Percentiles rank a stretch among this genome's conserved stretches.
Conservation (phyloP, 768 basidiomycete species). For the Sutorius australiensis region DNA sequence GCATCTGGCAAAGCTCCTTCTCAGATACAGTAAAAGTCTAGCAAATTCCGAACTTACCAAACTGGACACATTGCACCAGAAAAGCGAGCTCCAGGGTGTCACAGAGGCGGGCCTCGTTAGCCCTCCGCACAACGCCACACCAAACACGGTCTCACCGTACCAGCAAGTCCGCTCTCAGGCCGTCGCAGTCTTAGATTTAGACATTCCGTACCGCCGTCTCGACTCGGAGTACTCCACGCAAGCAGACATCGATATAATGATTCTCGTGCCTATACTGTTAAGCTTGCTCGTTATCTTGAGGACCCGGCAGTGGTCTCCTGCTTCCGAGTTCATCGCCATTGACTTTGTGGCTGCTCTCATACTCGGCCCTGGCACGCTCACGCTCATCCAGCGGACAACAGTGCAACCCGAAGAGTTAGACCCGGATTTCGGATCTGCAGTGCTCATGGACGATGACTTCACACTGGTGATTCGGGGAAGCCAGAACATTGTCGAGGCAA, state of each 20-base stretch:
- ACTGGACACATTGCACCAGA: not conserved
- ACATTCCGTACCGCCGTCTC: not conserved
- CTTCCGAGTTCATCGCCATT: not conserved
- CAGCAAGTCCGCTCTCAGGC: not conserved
- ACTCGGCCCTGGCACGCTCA: constrained; percentile 17
- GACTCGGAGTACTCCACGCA: constrained; percentile 11
- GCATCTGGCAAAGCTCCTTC: constrained; percentile 13
- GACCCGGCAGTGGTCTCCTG: constrained; percentile 6
- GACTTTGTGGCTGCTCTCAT: constrained; percentile 13
- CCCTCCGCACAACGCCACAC: not conserved
- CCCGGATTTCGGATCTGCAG: constrained; percentile 12
- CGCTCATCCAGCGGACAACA: constrained; percentile 9
- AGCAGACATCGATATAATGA: constrained; percentile 11
- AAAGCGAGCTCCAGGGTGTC: not conserved
- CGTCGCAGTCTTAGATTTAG: constrained; percentile 13
- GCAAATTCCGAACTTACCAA: not conserved
- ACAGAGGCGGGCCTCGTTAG: not conserved
- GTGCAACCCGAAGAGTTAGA: constrained; percentile 7
- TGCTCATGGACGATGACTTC: constrained; percentile 19
- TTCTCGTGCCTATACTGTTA: constrained; percentile 13
- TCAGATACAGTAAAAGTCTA: constrained; percentile 10
- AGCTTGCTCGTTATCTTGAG: constrained; percentile 6
- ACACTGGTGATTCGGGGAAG: constrained; percentile 13
- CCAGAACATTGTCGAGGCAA: constrained; percentile 14
- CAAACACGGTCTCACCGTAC: not conserved